Evolutionary conservation across 306 rosid genomes (phyloP).

Genomic region (Medicago lupulina): DNA sequence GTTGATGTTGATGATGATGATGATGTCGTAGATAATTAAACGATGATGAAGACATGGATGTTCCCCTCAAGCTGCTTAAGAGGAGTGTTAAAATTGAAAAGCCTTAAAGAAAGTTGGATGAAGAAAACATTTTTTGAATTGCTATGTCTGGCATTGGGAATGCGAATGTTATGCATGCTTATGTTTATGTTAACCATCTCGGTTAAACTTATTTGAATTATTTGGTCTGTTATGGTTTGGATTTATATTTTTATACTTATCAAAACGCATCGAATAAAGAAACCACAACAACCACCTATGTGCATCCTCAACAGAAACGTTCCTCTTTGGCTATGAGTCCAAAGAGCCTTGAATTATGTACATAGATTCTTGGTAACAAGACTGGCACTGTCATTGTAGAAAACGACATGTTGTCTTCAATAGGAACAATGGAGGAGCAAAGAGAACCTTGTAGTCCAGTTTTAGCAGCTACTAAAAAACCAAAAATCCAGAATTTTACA

Average conservation of each 20-base stretch:
- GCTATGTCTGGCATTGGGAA: too few relatives aligned
- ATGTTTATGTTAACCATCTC: too few relatives aligned
- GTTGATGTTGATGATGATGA: neutral
- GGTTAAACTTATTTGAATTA: too few relatives aligned
- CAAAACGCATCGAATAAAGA: conserved; percentile 33
- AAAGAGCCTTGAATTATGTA: conserved; percentile 75
- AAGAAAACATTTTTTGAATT: too few relatives aligned
- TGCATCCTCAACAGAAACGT: conserved; percentile 66
- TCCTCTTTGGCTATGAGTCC: conserved; percentile 55
- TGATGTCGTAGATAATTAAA: too few relatives aligned
- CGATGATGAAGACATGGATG: too few relatives aligned
- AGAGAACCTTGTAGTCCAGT: conserved; percentile 39
- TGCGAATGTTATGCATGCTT: too few relatives aligned
- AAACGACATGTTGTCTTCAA: conserved; percentile 34
- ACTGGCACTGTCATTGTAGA: conserved; percentile 72
- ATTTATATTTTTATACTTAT: too few relatives aligned
- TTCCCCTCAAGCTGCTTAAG: too few relatives aligned
- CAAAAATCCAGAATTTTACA: conserved; percentile 57
- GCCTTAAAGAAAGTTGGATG: too few relatives aligned
- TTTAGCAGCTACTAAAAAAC: conserved; percentile 47
- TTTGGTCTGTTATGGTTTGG: too few relatives aligned
- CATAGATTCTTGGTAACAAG: conserved; percentile 86
- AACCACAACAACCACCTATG: conserved; percentile 38
- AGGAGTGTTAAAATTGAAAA: too few relatives aligned
- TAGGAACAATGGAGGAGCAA: conserved; percentile 52